Conservation (phyloP, 257 asterid species). For the Schizonepeta tenuifolia region DNA sequence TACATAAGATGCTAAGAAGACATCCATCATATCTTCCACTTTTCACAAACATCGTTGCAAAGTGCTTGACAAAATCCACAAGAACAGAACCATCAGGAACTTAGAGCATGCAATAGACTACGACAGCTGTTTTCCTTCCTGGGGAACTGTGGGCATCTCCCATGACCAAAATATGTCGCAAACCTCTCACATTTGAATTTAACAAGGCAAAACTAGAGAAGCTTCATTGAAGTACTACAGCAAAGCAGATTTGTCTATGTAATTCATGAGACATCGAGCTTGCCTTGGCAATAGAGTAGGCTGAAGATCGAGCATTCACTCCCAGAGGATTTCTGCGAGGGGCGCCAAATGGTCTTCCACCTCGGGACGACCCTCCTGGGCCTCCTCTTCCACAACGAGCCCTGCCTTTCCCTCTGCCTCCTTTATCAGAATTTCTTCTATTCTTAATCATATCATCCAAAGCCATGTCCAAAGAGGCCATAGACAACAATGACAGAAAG, state of each 20-base stretch:
- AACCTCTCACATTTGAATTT: constrained; percentile 45
- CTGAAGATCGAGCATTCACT: constrained; percentile 65
- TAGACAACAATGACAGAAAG: constrained; percentile 29
- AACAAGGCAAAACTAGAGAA: constrained; percentile 52
- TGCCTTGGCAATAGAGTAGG: constrained; percentile 90
- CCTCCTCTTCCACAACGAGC: constrained; percentile 82
- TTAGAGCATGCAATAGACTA: constrained; percentile 44
- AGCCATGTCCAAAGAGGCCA: constrained; percentile 88
- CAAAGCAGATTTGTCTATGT: constrained; percentile 56
- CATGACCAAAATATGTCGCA: constrained; percentile 42
- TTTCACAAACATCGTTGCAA: constrained; percentile 46
- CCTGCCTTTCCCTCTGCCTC: constrained; percentile 77
- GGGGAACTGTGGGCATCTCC: constrained; percentile 52
- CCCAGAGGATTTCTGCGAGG: constrained; percentile 82
- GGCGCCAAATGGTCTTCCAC: constrained; percentile 77
- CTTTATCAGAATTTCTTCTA: constrained; percentile 59
- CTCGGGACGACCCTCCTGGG: constrained; percentile 61
- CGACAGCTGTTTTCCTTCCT: constrained; percentile 42
- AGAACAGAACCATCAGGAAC: constrained; percentile 45
- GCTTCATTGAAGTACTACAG: constrained; percentile 52
- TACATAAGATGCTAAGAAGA: constrained; percentile 45
- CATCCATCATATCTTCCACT: constrained; percentile 52
- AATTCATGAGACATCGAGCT: constrained; percentile 82
- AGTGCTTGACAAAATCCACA: constrained; percentile 47
- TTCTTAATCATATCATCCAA: constrained; percentile 90